Evolutionary conservation across 495 filamentous ascomycete genomes (phyloP).

Genomic region (Xylaria venustula): DNA sequence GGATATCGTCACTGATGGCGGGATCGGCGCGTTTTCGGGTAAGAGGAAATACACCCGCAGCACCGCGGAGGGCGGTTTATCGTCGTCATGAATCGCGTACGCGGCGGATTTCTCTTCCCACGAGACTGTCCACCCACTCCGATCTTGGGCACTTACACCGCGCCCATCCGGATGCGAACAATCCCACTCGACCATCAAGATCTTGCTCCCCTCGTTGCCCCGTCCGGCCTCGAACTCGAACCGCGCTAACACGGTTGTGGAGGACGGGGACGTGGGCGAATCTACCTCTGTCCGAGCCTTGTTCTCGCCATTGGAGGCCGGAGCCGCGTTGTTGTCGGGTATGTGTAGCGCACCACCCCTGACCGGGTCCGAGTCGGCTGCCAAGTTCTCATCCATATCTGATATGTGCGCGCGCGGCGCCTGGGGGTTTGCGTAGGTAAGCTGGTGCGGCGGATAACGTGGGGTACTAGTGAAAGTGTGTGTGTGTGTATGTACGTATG

Average conservation of each 20-base stretch:
- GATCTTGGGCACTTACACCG: background rate
- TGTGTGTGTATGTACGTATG: no score
- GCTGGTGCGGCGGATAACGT: slow-evolving; percentile 5
- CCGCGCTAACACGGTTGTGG: slow-evolving; percentile 56
- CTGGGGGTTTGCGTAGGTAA: slow-evolving; percentile 1
- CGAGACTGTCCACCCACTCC: slow-evolving; percentile 65
- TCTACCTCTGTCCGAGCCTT: slow-evolving; percentile 28
- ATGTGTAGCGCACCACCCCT: background rate
- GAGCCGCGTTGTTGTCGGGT: background rate
- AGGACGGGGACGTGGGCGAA: slow-evolving; percentile 41
- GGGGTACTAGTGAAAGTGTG: slow-evolving; percentile 5
- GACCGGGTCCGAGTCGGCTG: slow-evolving; percentile 1
- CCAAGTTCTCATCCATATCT: slow-evolving; percentile 9
- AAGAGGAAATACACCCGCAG: slow-evolving; percentile 75
- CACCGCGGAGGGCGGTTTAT: slow-evolving; percentile 25
- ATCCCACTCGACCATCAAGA: slow-evolving; percentile 84
- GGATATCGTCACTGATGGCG: slow-evolving; percentile 63
- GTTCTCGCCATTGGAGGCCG: slow-evolving; percentile 10
- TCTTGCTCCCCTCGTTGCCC: slow-evolving; percentile 78
- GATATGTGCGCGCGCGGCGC: slow-evolving; percentile 9
- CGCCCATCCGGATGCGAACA: slow-evolving; percentile 48
- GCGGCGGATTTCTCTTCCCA: slow-evolving; percentile 73
- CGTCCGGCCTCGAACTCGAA: slow-evolving; percentile 81
- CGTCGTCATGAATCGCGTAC: slow-evolving; percentile 60
- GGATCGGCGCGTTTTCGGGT: slow-evolving; percentile 63